Evolutionary conservation across 2,329 filamentous ascomycete species (phyloP).

Genomic region (Parastagonospora nodorum): DNA sequence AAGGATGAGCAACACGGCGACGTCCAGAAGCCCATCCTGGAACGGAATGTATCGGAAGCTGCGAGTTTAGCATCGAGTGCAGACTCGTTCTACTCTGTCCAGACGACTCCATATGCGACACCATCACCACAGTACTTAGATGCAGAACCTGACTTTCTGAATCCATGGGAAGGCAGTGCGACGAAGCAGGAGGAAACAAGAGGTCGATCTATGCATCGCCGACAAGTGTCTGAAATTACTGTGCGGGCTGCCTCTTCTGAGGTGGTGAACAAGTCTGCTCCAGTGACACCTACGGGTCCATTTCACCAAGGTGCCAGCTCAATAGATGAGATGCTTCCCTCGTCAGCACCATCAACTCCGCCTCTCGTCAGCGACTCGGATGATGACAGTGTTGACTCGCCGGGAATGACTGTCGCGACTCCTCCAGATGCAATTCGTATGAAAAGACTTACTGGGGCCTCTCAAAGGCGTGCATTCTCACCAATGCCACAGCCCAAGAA

Average conservation of each 20-base stretch:
- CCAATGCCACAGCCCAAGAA: constrained; percentile 72
- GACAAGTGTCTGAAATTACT: constrained; percentile 45
- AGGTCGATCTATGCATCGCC: constrained; percentile 40
- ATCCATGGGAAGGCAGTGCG: constrained; percentile 31
- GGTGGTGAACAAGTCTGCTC: constrained; percentile 13
- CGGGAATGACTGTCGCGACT: constrained; percentile 46
- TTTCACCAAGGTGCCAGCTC: constrained; percentile 22
- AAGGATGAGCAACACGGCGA: constrained; percentile 9
- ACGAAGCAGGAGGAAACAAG: constrained; percentile 21
- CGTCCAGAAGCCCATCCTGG: constrained; percentile 14
- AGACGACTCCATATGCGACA: constrained; percentile 25
- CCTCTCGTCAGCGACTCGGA: constrained; percentile 52
- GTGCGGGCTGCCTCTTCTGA: constrained; percentile 31
- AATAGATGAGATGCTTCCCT: constrained; percentile 26
- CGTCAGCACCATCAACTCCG: constrained; percentile 50
- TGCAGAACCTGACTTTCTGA: constrained; percentile 32
- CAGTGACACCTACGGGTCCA: constrained; percentile 28
- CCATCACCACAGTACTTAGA: constrained; percentile 40
- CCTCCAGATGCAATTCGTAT: constrained; percentile 46
- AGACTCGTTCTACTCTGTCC: constrained; percentile 47
- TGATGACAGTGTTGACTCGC: constrained; percentile 49
- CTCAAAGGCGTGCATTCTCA: constrained; percentile 64
- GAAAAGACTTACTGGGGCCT: constrained; percentile 56
- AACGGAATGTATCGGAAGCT: constrained; percentile 34
- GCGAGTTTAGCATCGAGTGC: constrained; percentile 40